Evolutionary conservation across 2,329 filamentous ascomycete species (phyloP).

Genomic region (Claviceps fusiformis): DNA sequence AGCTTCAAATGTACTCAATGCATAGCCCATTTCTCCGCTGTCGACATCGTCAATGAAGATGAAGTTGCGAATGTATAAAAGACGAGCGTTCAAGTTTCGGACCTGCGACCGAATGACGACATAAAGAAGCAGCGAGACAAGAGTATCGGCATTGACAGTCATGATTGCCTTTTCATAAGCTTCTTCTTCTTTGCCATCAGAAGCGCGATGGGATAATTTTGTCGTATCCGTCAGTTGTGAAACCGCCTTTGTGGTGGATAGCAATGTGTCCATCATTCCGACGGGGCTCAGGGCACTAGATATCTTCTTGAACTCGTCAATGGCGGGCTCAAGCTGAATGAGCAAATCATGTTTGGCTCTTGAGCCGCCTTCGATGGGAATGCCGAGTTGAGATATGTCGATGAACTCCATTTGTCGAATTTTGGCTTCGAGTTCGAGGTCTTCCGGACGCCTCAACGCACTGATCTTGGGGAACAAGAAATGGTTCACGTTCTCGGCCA

Average conservation of each 20-base stretch:
- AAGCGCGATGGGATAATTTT: conserved; percentile 18
- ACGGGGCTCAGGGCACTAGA: conserved; percentile 63
- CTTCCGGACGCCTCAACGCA: conserved; percentile 64
- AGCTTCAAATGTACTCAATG: conserved; percentile 88
- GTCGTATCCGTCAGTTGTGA: conserved; percentile 51
- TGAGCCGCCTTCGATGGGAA: conserved; percentile 66
- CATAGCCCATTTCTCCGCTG: conserved; percentile 90
- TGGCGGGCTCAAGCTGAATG: conserved; percentile 59
- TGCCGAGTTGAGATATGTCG: conserved; percentile 88
- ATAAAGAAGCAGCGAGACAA: conserved; percentile 81
- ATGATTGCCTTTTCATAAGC: conserved; percentile 40
- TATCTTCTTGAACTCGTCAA: conserved; percentile 85
- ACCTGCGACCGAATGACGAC: conserved; percentile 88
- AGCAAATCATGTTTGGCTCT: conserved; percentile 72
- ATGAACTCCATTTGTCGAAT: conserved; percentile 88
- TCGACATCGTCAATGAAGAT: conserved; percentile 98
- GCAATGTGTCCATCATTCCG: conserved; percentile 72
- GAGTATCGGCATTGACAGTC: conserved; percentile 69
- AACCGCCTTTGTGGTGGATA: conserved; percentile 71
- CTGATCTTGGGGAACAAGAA: conserved; percentile 75
- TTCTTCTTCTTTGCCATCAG: conserved; percentile 15
- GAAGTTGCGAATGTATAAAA: conserved; percentile 94
- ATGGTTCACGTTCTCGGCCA: conserved; percentile 85
- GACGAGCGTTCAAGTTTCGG: conserved; percentile 70
- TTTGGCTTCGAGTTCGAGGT: conserved; percentile 75